A percentile compares a stretch with the other conserved stretches of the same genome.
Conservation (phyloP, 306 rosid species). For the Sphenostylis stenocarpa region DNA sequence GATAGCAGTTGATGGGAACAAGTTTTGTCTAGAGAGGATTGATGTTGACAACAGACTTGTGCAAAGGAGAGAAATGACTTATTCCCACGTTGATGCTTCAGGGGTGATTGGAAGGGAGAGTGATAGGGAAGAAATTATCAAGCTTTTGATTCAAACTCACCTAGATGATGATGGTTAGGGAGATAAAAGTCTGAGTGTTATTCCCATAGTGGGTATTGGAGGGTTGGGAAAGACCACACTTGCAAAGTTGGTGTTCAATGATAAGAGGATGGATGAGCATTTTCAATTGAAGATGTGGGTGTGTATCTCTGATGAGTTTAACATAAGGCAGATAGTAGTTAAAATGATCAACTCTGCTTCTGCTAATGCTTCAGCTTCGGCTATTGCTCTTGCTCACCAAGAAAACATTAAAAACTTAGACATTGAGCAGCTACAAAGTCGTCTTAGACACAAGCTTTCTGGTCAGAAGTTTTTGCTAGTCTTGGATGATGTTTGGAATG, state of each 20-base stretch:
- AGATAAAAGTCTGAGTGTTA: not conserved
- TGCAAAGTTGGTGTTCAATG: conserved; percentile 28
- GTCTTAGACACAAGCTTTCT: not conserved
- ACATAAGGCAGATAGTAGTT: not conserved
- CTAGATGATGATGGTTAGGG: not conserved
- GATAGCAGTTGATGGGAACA: conserved; percentile 2
- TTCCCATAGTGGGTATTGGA: conserved; percentile 38
- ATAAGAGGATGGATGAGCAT: not conserved
- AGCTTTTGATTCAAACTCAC: conserved; percentile 1
- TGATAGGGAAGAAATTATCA: not conserved
- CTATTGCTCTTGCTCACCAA: not conserved
- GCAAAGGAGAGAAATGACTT: conserved; percentile 19
- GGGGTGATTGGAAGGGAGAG: conserved; percentile 20
- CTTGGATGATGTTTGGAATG: conserved; percentile 22
- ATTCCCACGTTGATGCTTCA: conserved; percentile 10
- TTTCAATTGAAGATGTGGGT: conserved; percentile 35
- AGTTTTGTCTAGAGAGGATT: not conserved
- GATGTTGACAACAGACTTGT: not conserved
- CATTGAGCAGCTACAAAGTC: not conserved
- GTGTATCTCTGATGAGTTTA: conserved; percentile 25
- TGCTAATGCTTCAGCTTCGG: not conserved
- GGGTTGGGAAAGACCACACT: conserved; percentile 41
- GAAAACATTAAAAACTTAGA: not conserved
- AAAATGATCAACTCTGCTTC: conserved; percentile 13
- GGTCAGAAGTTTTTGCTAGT: conserved; percentile 7